A percentile compares a stretch with the other conserved stretches of the same genome.
Evolutionary conservation across 306 rosid species (phyloP).

Genomic region (Sicyos baderoa): DNA sequence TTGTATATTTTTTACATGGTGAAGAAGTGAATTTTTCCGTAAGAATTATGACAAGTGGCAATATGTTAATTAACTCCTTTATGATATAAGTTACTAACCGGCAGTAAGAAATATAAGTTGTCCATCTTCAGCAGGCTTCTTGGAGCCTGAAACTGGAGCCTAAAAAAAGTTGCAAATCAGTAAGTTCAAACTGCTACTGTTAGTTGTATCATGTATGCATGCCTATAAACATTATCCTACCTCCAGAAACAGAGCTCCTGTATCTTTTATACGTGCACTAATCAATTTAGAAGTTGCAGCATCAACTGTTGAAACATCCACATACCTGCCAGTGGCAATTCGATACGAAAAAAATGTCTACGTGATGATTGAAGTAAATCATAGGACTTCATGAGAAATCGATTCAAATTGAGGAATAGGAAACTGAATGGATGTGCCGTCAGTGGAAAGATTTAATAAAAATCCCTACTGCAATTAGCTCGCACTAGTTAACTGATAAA

Average conservation of each 20-base stretch:
- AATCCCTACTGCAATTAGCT: not conserved
- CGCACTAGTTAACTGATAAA: not conserved
- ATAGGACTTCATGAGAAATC: not conserved
- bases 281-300: slow-evolving; percentile 65
- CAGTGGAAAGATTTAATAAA: not conserved
- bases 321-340: slow-evolving; percentile 50
- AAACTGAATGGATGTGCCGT: not conserved
- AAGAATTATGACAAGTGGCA: not conserved
- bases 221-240: slow-evolving; percentile 25
- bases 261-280: slow-evolving; percentile 46
- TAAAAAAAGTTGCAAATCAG: slow-evolving; percentile 37
- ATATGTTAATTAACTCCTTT: not conserved
- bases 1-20: not conserved
- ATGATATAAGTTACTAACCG: slow-evolving; percentile 53
- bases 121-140: slow-evolving; percentile 99
- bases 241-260: slow-evolving; percentile 91
- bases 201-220: not conserved
- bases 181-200: not conserved
- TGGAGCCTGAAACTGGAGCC: slow-evolving; percentile 98
- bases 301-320: slow-evolving; percentile 94
- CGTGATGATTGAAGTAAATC: not conserved
- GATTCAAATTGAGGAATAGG: not conserved
- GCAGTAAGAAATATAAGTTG: slow-evolving; percentile 82
- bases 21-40: not conserved
- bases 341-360: not conserved